A percentile compares a stretch with the other conserved stretches of the same genome.
phyloP scores from a whole-genome alignment of 331 rosid genomes.

The Acacia concinna region DNA sequence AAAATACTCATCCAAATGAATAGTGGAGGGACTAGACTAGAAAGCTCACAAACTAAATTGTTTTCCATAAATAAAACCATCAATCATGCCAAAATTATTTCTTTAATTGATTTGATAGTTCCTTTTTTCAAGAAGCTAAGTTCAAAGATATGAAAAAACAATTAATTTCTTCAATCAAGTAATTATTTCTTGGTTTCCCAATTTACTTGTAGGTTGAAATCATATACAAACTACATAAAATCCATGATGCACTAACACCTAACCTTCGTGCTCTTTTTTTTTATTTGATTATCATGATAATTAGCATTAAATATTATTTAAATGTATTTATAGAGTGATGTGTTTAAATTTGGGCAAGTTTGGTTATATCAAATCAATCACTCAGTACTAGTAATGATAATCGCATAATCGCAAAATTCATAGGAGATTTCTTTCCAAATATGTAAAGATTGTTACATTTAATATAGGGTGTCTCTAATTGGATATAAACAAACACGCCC shows the following conservation, averaged over 20 bases:
- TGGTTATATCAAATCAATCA: background rate
- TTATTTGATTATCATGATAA: background rate
- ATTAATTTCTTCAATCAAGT: background rate
- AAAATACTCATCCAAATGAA: no score
- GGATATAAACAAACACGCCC: conserved; percentile 9
- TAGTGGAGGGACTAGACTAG: background rate
- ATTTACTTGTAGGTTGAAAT: background rate
- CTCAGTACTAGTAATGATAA: background rate
- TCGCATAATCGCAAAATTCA: conserved; percentile 17
- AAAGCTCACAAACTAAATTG: background rate
- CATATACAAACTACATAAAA: conserved; percentile 5
- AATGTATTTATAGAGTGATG: background rate
- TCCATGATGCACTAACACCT: no score
- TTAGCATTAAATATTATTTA: background rate
- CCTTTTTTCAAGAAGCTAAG: background rate
- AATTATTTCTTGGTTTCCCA: background rate
- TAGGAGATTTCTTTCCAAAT: conserved; percentile 23
- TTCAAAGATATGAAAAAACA: background rate
- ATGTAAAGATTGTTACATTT: conserved; percentile 9
- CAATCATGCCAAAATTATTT: conserved; percentile 1
- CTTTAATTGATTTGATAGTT: background rate
- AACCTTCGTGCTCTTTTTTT: background rate
- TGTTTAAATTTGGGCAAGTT: no score
- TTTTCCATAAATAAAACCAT: background rate
- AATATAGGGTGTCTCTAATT: background rate